Evolutionary conservation across 192 early-diverging fungal genomes (phyloP).

Genomic region (Backusella westeae): DNA sequence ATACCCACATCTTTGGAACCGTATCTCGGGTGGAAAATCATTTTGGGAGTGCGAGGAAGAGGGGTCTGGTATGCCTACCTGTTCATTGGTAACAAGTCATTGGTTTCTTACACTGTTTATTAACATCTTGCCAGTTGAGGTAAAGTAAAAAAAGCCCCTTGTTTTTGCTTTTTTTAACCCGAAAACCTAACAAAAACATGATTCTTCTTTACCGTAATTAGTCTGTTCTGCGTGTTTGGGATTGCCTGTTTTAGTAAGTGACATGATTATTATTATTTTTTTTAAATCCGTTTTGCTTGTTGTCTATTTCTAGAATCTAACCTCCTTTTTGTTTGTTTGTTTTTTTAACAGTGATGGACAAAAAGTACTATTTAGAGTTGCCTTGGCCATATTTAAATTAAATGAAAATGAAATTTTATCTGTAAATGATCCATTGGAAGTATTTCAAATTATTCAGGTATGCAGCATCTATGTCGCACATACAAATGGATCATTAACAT

Average conservation of each 20-base stretch:
- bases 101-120: slow-evolving; percentile 83
- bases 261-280: neutral
- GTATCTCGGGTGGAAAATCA: slow-evolving; percentile 36
- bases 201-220: slow-evolving; percentile 4
- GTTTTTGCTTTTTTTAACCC: neutral
- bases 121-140: slow-evolving; percentile 71
- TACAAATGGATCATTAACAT: neutral
- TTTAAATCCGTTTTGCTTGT: neutral
- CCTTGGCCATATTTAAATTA: slow-evolving; percentile 67
- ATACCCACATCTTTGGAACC: slow-evolving; percentile 46
- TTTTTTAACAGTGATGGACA: slow-evolving; percentile 47
- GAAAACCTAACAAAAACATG: neutral
- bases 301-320: slow-evolving; percentile 8
- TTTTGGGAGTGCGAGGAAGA: slow-evolving; percentile 51
- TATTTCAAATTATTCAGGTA: slow-evolving; percentile 59
- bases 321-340: neutral
- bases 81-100: slow-evolving; percentile 70
- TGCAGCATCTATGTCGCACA: neutral
- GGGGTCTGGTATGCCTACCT: slow-evolving; percentile 50
- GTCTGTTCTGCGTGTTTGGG: slow-evolving; percentile 79
- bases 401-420: slow-evolving; percentile 62
- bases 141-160: slow-evolving; percentile 11
- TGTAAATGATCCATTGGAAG: slow-evolving; percentile 57
- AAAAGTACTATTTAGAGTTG: slow-evolving; percentile 74
- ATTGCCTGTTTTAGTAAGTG: slow-evolving; percentile 71